These are phyloP conservation scores for Leishmania martiniquensis DNA, from an alignment of 208 protist genomes.

Conservation along the genomic window DNA sequence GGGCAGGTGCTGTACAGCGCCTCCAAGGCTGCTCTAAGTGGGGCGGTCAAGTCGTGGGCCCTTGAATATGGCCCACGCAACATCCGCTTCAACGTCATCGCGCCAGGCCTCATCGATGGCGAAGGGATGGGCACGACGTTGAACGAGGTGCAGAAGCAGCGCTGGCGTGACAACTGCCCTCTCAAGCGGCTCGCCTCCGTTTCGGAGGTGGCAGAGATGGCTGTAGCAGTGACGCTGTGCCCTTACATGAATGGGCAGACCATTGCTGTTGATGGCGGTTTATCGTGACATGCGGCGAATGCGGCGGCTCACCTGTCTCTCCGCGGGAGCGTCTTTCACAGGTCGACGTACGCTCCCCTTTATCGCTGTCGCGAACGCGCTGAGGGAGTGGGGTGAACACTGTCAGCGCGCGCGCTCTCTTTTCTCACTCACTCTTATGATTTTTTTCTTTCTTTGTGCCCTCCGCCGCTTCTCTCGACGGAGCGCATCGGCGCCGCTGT, in stretches of 20 bases:
- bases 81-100: conserved; percentile 93
- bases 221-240: conserved; percentile 52
- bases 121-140: conserved; percentile 77
- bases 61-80: conserved; percentile 83
- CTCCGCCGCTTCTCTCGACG: too few relatives aligned
- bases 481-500: too few relatives aligned
- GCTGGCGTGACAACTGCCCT: conserved; percentile 56
- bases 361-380: not conserved
- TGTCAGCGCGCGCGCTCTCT: too few relatives aligned
- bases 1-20: conserved; percentile 92
- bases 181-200: conserved; percentile 72
- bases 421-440: too few relatives aligned
- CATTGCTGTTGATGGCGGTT: conserved; percentile 80
- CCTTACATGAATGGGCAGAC: conserved; percentile 87
- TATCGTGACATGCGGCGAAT: conserved; percentile 30
- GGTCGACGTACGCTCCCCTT: not conserved
- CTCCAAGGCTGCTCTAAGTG: conserved; percentile 89
- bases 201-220: conserved; percentile 81
- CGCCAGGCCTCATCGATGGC: conserved; percentile 88
- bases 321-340: not conserved
- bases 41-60: conserved; percentile 81
- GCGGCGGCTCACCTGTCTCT: not conserved
- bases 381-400: too few relatives aligned
- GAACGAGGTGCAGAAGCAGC: conserved; percentile 51
- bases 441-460: too few relatives aligned